Percentiles rank a stretch among this genome's conserved stretches.
Conservation (phyloP, 2,329 filamentous ascomycete species). For the Sporothrix variecibatus region DNA sequence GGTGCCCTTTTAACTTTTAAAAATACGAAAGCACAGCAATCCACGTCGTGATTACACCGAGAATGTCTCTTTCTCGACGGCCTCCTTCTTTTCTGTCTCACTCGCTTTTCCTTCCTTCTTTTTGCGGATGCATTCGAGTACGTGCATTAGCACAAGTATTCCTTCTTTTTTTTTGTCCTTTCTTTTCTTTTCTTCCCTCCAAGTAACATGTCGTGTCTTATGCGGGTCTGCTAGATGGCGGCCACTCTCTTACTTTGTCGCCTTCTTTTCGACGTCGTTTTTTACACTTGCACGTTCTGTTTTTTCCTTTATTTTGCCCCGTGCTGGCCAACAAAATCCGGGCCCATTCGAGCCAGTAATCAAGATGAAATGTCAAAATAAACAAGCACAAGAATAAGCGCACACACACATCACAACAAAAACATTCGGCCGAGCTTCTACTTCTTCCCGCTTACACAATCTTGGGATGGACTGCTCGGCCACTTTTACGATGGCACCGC, state of each 20-base stretch:
- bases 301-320: not conserved
- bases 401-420: not conserved
- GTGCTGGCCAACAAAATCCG: conserved; percentile 14
- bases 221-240: not conserved
- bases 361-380: not conserved
- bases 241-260: not conserved
- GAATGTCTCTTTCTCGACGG: not conserved
- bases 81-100: not conserved
- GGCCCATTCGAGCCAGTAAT: not conserved
- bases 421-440: not conserved
- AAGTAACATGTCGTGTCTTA: not conserved
- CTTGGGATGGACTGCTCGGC: too few relatives aligned
- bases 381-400: not conserved
- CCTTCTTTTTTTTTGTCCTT: not conserved
- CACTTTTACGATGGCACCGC: not conserved
- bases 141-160: not conserved
- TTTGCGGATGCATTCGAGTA: not conserved
- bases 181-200: not conserved
- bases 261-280: not conserved
- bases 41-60: not conserved
- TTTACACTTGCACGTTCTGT: not conserved
- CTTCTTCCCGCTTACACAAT: too few relatives aligned
- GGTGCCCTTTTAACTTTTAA: too few relatives aligned
- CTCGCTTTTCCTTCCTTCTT: not conserved
- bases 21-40: not conserved